phyloP scores from a whole-genome alignment of 441 rosid species.

The Croton laevigatus region DNA sequence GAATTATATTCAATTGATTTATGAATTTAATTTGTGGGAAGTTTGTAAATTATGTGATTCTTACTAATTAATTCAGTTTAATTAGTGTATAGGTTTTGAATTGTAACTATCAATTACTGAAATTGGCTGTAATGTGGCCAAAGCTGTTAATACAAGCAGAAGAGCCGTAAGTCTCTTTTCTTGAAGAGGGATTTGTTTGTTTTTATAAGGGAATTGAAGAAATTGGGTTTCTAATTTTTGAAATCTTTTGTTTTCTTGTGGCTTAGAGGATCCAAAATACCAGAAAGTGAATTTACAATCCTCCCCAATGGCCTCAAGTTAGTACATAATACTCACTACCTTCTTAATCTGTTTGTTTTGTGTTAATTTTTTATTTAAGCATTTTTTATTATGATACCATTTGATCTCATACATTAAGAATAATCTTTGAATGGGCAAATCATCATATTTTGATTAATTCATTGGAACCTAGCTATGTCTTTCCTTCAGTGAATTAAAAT shows the following conservation, averaged over 20 bases:
- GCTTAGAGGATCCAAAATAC: conserved; percentile 81
- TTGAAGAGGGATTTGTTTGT: neutral
- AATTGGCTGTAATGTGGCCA: conserved; percentile 46
- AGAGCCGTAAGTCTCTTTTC: conserved; percentile 67
- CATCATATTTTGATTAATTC: neutral
- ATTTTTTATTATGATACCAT: neutral
- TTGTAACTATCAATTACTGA: conserved; percentile 49
- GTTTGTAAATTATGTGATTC: neutral
- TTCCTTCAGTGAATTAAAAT: neutral
- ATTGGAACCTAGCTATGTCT: conserved; percentile 1
- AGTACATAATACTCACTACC: conserved; percentile 26
- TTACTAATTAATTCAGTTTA: neutral
- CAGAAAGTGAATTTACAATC: conserved; percentile 69
- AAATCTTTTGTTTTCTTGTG: conserved; percentile 34
- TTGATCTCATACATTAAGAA: neutral
- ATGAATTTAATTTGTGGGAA: neutral
- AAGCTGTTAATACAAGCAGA: conserved; percentile 90
- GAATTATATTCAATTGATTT: too few relatives aligned
- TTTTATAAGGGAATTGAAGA: too few relatives aligned
- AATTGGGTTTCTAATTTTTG: conserved; percentile 3
- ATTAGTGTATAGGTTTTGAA: neutral
- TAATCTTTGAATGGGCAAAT: neutral
- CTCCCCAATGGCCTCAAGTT: conserved; percentile 86
- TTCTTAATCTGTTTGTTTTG: neutral
- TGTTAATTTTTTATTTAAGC: neutral